phyloP scores from a whole-genome alignment of 2,329 filamentous ascomycete species.

The Diplodia mutila region DNA sequence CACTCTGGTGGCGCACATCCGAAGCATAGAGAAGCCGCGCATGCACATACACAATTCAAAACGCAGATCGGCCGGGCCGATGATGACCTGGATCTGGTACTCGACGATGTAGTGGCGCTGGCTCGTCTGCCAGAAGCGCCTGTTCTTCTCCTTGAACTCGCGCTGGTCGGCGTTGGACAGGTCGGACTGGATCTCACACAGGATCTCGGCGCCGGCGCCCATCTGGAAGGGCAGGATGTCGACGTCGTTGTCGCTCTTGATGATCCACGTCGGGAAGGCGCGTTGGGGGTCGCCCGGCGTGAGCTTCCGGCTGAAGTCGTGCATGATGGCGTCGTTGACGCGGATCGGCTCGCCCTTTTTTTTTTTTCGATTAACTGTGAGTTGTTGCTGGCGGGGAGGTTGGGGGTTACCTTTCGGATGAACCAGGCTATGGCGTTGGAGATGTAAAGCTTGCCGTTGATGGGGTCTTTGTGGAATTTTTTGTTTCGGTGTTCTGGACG shows the following conservation, averaged over 20 bases:
- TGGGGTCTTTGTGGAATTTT: conserved; percentile 33
- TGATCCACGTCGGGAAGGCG: conserved; percentile 39
- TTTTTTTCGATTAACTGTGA: too few relatives aligned
- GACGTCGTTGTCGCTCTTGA: conserved; percentile 36
- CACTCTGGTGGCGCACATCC: too few relatives aligned
- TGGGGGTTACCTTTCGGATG: too few relatives aligned
- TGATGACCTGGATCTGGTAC: conserved; percentile 43
- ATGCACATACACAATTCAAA: conserved; percentile 41
- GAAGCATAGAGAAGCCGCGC: too few relatives aligned
- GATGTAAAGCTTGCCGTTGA: conserved; percentile 43
- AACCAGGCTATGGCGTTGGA: conserved; percentile 45
- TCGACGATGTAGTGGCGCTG: conserved; percentile 40
- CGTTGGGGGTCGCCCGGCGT: conserved; percentile 38
- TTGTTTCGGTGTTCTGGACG: conserved; percentile 29
- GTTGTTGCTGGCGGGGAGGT: too few relatives aligned
- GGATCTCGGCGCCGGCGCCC: conserved; percentile 35
- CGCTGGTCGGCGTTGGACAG: conserved; percentile 37
- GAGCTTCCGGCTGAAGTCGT: conserved; percentile 41
- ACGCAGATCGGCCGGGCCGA: conserved; percentile 44
- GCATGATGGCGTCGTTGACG: conserved; percentile 39
- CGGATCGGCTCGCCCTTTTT: conserved; percentile 41
- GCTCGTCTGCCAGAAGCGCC: conserved; percentile 41
- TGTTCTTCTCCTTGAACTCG: conserved; percentile 43
- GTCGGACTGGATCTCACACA: conserved; percentile 44
- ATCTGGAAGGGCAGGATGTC: conserved; percentile 36